Conservation (phyloP, 176 grass and related monocot species). For the Metroxylon sagu region DNA sequence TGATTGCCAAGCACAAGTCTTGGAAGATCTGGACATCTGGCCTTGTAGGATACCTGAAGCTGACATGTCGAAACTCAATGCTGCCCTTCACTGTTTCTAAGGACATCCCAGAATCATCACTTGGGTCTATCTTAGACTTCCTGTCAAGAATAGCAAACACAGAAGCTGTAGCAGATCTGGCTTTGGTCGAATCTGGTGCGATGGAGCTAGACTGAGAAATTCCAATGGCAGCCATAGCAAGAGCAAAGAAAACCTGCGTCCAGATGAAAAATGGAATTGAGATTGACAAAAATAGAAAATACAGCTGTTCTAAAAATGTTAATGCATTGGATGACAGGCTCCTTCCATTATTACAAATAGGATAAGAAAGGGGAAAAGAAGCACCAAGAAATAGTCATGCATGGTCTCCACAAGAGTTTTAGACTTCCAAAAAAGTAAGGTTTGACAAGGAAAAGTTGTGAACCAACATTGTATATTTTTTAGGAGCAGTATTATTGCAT, state of each 20-base stretch:
- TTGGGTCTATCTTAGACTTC: constrained; percentile 88
- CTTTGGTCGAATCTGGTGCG: constrained; percentile 86
- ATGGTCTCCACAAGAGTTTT: too few relatives aligned
- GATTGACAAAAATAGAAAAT: too few relatives aligned
- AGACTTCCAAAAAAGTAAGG: too few relatives aligned
- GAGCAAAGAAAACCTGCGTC: constrained; percentile 83
- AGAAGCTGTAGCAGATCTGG: constrained; percentile 68
- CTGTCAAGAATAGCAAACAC: constrained; percentile 86
- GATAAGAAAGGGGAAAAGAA: too few relatives aligned
- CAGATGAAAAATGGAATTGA: too few relatives aligned
- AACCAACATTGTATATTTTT: too few relatives aligned
- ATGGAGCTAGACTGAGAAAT: constrained; percentile 92
- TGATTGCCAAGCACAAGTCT: constrained; percentile 82
- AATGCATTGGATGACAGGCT: too few relatives aligned
- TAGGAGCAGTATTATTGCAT: too few relatives aligned
- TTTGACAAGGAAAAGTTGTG: too few relatives aligned
- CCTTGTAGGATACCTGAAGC: constrained; percentile 83
- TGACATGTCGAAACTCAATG: constrained; percentile 77
- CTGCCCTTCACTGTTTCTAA: constrained; percentile 53
- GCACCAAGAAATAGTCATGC: too few relatives aligned
- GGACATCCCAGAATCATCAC: constrained; percentile 57
- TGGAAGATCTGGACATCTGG: constrained; percentile 93
- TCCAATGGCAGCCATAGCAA: constrained; percentile 93
- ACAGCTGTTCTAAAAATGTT: too few relatives aligned
- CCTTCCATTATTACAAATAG: too few relatives aligned